Evolutionary conservation across 1,284 basidiomycete species (phyloP), one percentile per base, ranked within the genome.

Genomic region (Flammula alnicola): DNA sequence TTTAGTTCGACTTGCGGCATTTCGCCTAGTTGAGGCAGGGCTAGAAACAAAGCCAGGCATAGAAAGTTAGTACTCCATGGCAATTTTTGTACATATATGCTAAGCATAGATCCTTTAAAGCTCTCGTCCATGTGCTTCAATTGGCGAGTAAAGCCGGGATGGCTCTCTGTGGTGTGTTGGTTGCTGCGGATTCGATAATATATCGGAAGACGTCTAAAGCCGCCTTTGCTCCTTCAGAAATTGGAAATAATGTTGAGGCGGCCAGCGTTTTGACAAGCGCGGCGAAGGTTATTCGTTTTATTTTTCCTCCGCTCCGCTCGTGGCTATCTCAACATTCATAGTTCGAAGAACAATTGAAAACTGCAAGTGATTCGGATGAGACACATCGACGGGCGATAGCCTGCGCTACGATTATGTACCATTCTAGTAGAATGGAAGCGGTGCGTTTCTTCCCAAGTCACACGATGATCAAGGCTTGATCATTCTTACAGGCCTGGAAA

Each of bases 341-440:
- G 88, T 88, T 82, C 63, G 89, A 91, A 72, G 87, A 91, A 63
- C 68, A 75, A 57, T 71, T 91, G 57, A 78, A 79, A 65, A 79
- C 73, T 53, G 64, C 73, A 47, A 75, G 80, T 58, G 83, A 85
- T 67, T 70, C 75, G 47, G 77, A 83, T 58, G 76, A 76, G 20
- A 64, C 68, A 25, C 76, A 88, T 66, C 72, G 76, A 51, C 80
- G 80, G 58, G 73, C 78, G 44, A 81, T 77, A 63, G 83, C 84
- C 56, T 81, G 80, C 56, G 84, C 86, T 37, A 81, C 80, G 11
- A 66, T 83, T 44, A 73, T 86, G 42, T 92, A 91, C 71, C 81
- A 84, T 63, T 84, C 81, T 56, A 80, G 82, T 65, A 79, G 89
- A 71, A 91, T 92, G 88, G 88, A 91, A 79, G 84, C 82, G 52